Conservation (phyloP, 2,329 filamentous ascomycete species). For the Botrytis galanthina region DNA sequence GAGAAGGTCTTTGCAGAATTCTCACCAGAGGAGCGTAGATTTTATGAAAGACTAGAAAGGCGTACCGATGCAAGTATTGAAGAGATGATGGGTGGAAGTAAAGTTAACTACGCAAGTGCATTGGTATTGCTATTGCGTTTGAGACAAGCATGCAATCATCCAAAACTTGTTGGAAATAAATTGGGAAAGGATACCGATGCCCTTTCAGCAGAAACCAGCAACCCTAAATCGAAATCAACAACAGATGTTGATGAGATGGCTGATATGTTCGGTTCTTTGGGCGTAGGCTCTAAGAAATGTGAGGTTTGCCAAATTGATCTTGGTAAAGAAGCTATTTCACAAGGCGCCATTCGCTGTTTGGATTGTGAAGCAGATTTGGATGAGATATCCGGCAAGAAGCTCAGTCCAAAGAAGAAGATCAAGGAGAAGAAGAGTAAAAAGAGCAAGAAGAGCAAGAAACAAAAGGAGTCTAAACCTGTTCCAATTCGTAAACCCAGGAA, state of each 20-base stretch:
- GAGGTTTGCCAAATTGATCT: constrained; percentile 38
- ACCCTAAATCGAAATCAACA: constrained; percentile 45
- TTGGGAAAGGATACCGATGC: constrained; percentile 86
- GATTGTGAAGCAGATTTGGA: constrained; percentile 75
- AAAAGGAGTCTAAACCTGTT: constrained; percentile 25
- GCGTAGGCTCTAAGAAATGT: constrained; percentile 41
- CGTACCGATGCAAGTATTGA: constrained; percentile 85
- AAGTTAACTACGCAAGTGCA: constrained; percentile 88
- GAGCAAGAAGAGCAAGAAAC: constrained; percentile 35
- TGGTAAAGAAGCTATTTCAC: constrained; percentile 33
- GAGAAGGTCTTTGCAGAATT: constrained; percentile 77
- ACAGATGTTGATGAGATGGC: constrained; percentile 74
- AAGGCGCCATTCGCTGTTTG: constrained; percentile 59
- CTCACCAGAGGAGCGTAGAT: constrained; percentile 73
- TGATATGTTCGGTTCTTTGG: constrained; percentile 81
- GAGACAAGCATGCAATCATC: constrained; percentile 93
- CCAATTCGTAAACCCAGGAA: constrained; percentile 50
- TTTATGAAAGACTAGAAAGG: constrained; percentile 80
- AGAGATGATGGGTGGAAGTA: constrained; percentile 77
- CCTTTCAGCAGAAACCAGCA: constrained; percentile 60
- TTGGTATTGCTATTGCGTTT: constrained; percentile 87
- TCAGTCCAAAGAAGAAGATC: constrained; percentile 41
- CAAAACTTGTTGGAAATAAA: constrained; percentile 80
- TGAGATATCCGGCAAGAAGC: constrained; percentile 51
- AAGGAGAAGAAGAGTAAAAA: constrained; percentile 42